phyloP scores from a whole-genome alignment of 805 yeast species.

The Cyberlindnera suaveolens region DNA sequence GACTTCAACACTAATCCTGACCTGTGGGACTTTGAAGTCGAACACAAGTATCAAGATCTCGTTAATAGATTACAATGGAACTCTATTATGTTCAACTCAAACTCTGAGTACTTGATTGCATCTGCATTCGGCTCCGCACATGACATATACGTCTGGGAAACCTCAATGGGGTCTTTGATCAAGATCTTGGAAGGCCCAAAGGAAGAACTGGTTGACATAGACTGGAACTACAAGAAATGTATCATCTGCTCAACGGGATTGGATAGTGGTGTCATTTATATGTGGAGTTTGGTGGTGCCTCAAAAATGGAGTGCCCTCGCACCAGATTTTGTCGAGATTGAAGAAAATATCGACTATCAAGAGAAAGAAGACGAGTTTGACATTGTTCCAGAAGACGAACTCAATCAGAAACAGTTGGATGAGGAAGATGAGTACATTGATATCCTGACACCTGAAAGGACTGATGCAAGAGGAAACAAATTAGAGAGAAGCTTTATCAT shows the following conservation, averaged over 20 bases:
- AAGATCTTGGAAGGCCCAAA: slow-evolving; percentile 87
- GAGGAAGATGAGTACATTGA: slow-evolving; percentile 66
- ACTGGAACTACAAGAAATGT: slow-evolving; percentile 77
- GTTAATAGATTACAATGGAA: slow-evolving; percentile 90
- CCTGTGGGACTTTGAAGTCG: slow-evolving; percentile 51
- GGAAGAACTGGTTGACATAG: slow-evolving; percentile 80
- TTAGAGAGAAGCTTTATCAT: slow-evolving; percentile 53
- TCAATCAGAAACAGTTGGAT: slow-evolving; percentile 52
- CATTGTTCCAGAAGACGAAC: slow-evolving; percentile 59
- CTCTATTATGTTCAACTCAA: slow-evolving; percentile 64
- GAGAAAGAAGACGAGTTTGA: slow-evolving; percentile 93
- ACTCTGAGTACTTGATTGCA: slow-evolving; percentile 80
- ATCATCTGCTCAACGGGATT: slow-evolving; percentile 76
- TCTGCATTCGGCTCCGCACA: slow-evolving; percentile 85
- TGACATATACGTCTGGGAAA: slow-evolving; percentile 90
- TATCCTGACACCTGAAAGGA: slow-evolving; percentile 53
- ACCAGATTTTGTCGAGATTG: slow-evolving; percentile 92
- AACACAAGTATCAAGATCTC: slow-evolving; percentile 83
- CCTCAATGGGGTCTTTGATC: slow-evolving; percentile 78
- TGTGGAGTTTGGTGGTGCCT: slow-evolving; percentile 78
- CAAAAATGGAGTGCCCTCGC: slow-evolving; percentile 97
- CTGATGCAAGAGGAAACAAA: slow-evolving; percentile 70
- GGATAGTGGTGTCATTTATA: slow-evolving; percentile 74
- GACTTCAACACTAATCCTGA: slow-evolving; percentile 21
- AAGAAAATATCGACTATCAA: slow-evolving; percentile 81